Evolutionary conservation across 805 yeast genomes (phyloP).

Genomic region (Metschnikowia rubicola): DNA sequence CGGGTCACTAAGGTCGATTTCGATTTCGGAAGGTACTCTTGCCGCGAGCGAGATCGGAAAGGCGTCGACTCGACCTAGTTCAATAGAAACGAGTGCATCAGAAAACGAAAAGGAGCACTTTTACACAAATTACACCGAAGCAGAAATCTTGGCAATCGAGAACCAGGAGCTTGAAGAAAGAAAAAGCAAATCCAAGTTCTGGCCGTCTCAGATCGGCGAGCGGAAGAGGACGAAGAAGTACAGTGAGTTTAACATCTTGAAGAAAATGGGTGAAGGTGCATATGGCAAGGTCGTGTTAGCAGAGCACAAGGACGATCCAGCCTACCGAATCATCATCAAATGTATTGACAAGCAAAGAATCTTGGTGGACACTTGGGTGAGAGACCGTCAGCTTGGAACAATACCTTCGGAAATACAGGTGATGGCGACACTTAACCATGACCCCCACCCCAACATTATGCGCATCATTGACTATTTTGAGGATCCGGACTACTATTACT

Average conservation of each 20-base stretch:
- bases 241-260: constrained; percentile 64
- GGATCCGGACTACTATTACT: constrained; percentile 82
- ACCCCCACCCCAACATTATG: constrained; percentile 86
- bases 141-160: constrained; percentile 44
- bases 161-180: constrained; percentile 40
- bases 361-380: constrained; percentile 94
- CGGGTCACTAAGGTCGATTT: constrained; percentile 2
- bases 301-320: constrained; percentile 57
- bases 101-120: constrained; percentile 10
- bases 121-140: constrained; percentile 33
- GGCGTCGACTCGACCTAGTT: constrained; percentile 5
- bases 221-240: constrained; percentile 68
- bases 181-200: constrained; percentile 34
- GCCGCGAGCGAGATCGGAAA: constrained; percentile 7
- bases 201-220: constrained; percentile 58
- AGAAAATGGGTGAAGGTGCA: constrained; percentile 93
- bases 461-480: constrained; percentile 87
- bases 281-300: constrained; percentile 91
- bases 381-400: constrained; percentile 87
- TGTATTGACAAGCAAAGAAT: constrained; percentile 90
- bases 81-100: constrained; percentile 10
- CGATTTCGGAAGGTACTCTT: constrained; percentile 6
- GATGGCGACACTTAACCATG: constrained; percentile 71
- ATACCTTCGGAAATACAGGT: constrained; percentile 96
- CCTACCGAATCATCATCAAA: constrained; percentile 73